A percentile compares a stretch with the other conserved stretches of the same genome.
These are phyloP conservation scores for Plasmodium relictum DNA, from an alignment of 169 alveolate species.

Conservation along the genomic window DNA sequence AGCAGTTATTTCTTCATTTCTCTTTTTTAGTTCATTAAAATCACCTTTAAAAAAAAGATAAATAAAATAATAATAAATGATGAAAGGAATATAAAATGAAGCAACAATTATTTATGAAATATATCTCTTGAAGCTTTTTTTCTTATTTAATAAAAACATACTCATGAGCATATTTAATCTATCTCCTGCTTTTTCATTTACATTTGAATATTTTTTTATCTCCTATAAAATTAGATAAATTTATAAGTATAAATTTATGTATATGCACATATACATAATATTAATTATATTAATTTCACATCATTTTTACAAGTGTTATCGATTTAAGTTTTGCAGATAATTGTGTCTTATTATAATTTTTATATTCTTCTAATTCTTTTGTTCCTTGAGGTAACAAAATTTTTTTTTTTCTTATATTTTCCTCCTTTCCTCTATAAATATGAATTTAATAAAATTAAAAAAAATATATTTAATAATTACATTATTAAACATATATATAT, in stretches of 20 bases:
- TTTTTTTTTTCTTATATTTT: slow-evolving; percentile 72
- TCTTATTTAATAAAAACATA: slow-evolving; percentile 17
- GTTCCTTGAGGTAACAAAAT: slow-evolving; percentile 59
- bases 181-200: slow-evolving; percentile 77
- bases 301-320: slow-evolving; percentile 39
- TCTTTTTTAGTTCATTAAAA: slow-evolving; percentile 66
- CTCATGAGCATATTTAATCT: slow-evolving; percentile 63
- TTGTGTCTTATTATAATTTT: slow-evolving; percentile 53
- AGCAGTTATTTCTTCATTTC: slow-evolving; percentile 56
- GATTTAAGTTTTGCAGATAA: slow-evolving; percentile 71
- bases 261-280: not conserved
- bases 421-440: slow-evolving; percentile 56
- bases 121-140: not conserved
- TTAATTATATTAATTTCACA: not conserved
- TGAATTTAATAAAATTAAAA: not conserved
- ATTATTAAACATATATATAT: not conserved
- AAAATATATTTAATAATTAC: not conserved
- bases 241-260: not conserved
- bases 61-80: slow-evolving; percentile 14
- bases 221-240: slow-evolving; percentile 23
- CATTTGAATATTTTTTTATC: slow-evolving; percentile 56
- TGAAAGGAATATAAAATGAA: not conserved
- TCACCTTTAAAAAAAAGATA: slow-evolving; percentile 31
- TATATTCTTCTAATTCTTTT: slow-evolving; percentile 55
- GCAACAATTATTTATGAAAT: not conserved